A percentile compares a stretch with the other conserved stretches of the same genome.
These are phyloP conservation scores for Scytalidium lignicola DNA, from an alignment of 2,329 filamentous ascomycete species.

Conservation along the genomic window DNA sequence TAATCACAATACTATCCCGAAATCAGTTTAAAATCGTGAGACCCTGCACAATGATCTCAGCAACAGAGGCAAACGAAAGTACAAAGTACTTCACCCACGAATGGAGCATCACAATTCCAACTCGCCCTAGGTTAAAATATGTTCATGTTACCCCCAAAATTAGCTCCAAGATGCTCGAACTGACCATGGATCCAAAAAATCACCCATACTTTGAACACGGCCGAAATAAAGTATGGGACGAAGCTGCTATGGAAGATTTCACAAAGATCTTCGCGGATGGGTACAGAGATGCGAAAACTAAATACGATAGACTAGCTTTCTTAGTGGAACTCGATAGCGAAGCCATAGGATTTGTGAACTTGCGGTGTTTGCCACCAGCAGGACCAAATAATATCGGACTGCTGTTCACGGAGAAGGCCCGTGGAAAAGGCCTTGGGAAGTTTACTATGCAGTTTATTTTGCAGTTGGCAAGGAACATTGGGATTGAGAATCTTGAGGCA, in stretches of 20 bases:
- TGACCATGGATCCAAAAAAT: conserved; percentile 20
- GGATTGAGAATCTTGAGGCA: background rate
- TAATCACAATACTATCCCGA: no score
- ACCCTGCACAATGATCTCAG: background rate
- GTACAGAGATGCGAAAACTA: background rate
- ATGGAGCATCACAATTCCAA: conserved; percentile 42
- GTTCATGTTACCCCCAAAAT: conserved; percentile 41
- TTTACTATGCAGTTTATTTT: conserved; percentile 10
- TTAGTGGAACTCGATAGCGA: background rate
- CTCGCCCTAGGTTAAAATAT: conserved; percentile 46
- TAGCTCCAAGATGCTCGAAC: conserved; percentile 39
- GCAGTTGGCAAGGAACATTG: conserved; percentile 12
- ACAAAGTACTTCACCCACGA: conserved; percentile 33
- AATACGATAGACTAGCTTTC: conserved; percentile 1
- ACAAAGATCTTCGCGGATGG: conserved; percentile 6
- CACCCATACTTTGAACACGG: background rate
- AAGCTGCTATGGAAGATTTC: conserved; percentile 7
- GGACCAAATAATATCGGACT: conserved; percentile 7
- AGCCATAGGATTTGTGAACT: conserved; percentile 1
- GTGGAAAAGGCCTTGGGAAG: conserved; percentile 10
- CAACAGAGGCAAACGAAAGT: background rate
- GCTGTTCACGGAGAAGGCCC: conserved; percentile 11
- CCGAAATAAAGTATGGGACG: conserved; percentile 3
- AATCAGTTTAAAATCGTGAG: no score
- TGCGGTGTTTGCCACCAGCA: background rate